These are phyloP conservation scores for Arthrobotrys sphaeroides DNA, from an alignment of 2,329 filamentous ascomycete genomes.

Conservation along the genomic window DNA sequence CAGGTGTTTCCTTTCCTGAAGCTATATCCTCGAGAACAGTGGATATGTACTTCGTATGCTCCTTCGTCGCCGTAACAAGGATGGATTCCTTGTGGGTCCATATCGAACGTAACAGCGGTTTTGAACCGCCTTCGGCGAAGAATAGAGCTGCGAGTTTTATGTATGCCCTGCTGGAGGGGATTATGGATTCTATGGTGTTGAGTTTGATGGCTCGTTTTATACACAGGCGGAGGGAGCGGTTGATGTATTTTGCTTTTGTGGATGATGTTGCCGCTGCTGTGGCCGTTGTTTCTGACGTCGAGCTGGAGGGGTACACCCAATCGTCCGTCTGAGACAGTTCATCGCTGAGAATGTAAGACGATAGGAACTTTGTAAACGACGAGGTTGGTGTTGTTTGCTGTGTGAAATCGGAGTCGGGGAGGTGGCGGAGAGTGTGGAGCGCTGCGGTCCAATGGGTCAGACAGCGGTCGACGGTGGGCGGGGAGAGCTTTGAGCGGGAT, in stretches of 20 bases:
- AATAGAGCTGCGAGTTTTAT: slow-evolving; percentile 44
- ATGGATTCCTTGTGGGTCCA: background rate
- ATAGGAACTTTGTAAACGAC: slow-evolving; percentile 19
- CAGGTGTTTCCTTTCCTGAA: background rate
- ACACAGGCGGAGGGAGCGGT: background rate
- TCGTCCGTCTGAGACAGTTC: slow-evolving; percentile 19
- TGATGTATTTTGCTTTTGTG: slow-evolving; percentile 27
- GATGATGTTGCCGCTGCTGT: background rate
- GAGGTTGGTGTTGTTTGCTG: background rate
- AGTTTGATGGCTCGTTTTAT: slow-evolving; percentile 19
- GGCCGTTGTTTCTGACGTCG: background rate
- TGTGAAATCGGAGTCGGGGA: slow-evolving; percentile 10
- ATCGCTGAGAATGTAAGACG: slow-evolving; percentile 31
- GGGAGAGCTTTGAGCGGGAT: slow-evolving; percentile 29
- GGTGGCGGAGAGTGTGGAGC: slow-evolving; percentile 23
- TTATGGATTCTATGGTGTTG: background rate
- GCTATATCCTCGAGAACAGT: background rate
- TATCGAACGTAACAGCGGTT: slow-evolving; percentile 3
- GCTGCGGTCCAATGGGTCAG: slow-evolving; percentile 23
- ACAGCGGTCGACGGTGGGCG: slow-evolving; percentile 19
- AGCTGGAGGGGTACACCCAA: slow-evolving; percentile 28
- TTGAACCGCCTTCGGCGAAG: slow-evolving; percentile 16
- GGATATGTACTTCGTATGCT: background rate
- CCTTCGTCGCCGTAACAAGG: background rate
- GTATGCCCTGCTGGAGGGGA: background rate